Conservation (phyloP, 1,284 basidiomycete species). For the Cryptococcus hybrid region DNA sequence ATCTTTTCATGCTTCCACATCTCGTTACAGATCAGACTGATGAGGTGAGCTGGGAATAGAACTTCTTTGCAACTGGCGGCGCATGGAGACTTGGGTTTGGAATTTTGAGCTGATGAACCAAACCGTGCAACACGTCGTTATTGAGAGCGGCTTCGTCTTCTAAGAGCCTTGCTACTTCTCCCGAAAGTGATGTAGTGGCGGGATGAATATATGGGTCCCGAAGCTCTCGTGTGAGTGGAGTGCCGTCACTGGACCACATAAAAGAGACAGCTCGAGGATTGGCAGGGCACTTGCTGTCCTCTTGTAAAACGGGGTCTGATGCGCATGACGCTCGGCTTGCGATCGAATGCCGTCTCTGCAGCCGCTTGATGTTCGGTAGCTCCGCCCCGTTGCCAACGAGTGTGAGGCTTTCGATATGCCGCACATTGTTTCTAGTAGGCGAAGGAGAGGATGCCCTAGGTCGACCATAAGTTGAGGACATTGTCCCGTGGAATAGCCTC, state of each 20-base stretch:
- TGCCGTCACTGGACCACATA: slow-evolving; percentile 71
- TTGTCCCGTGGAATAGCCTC: too few relatives aligned
- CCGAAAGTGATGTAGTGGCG: slow-evolving; percentile 78
- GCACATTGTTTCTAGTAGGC: too few relatives aligned
- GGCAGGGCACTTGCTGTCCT: slow-evolving; percentile 60
- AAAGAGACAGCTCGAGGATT: slow-evolving; percentile 92
- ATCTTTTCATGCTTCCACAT: slow-evolving; percentile 99
- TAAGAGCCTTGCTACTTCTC: slow-evolving; percentile 92
- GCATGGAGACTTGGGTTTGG: slow-evolving; percentile 87
- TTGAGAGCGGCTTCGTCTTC: slow-evolving; percentile 89
- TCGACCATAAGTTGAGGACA: too few relatives aligned
- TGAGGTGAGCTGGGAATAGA: slow-evolving; percentile 97
- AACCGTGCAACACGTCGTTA: slow-evolving; percentile 88
- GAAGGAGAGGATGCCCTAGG: too few relatives aligned
- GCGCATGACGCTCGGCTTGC: too few relatives aligned
- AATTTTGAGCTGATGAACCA: slow-evolving; percentile 90
- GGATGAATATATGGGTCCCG: slow-evolving; percentile 64
- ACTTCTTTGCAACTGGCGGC: slow-evolving; percentile 96
- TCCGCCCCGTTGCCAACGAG: too few relatives aligned
- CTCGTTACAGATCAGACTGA: slow-evolving; percentile 95
- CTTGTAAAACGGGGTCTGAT: slow-evolving; percentile 52
- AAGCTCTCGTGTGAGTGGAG: slow-evolving; percentile 58
- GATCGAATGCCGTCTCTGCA: slow-evolving; percentile 51
- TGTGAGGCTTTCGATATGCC: too few relatives aligned
- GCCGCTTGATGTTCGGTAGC: too few relatives aligned